phyloP scores from a whole-genome alignment of 495 filamentous ascomycete species.

The Penicillium longicatenatum region DNA sequence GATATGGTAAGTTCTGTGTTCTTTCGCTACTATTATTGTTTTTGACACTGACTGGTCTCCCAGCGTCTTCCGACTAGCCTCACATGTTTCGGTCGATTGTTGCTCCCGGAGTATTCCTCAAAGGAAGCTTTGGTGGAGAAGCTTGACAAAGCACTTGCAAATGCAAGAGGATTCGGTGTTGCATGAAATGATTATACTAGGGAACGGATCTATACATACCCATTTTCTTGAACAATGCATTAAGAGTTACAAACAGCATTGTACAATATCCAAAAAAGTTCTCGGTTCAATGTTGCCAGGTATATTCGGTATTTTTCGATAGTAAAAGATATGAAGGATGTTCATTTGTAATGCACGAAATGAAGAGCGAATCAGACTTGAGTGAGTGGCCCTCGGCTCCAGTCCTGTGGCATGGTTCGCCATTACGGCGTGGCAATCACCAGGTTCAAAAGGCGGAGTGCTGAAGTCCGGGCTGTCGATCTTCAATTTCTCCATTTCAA shows the following conservation, averaged over 20 bases:
- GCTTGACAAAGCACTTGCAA: conserved; percentile 79
- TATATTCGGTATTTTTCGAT: not conserved
- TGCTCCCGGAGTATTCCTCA: conserved; percentile 79
- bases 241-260: not conserved
- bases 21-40: not conserved
- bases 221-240: conserved; percentile 1
- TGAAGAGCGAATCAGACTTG: not conserved
- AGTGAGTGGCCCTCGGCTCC: not conserved
- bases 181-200: conserved; percentile 36
- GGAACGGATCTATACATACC: conserved; percentile 25
- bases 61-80: conserved; percentile 74
- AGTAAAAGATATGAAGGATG: not conserved
- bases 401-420: conserved; percentile 1
- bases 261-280: not conserved
- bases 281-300: too few species aligned
- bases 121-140: conserved; percentile 70
- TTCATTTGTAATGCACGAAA: not conserved
- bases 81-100: conserved; percentile 86
- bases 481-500: not conserved
- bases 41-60: conserved; percentile 13
- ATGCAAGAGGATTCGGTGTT: conserved; percentile 91
- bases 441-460: conserved; percentile 5
- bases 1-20: conserved; percentile 44
- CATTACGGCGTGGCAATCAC: conserved; percentile 4
- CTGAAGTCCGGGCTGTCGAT: not conserved